Percentiles rank a stretch among this genome's conserved stretches.
These are phyloP conservation scores for Aspergillus transmontanensis DNA, from an alignment of 2,329 filamentous ascomycete genomes.

Conservation along the genomic window DNA sequence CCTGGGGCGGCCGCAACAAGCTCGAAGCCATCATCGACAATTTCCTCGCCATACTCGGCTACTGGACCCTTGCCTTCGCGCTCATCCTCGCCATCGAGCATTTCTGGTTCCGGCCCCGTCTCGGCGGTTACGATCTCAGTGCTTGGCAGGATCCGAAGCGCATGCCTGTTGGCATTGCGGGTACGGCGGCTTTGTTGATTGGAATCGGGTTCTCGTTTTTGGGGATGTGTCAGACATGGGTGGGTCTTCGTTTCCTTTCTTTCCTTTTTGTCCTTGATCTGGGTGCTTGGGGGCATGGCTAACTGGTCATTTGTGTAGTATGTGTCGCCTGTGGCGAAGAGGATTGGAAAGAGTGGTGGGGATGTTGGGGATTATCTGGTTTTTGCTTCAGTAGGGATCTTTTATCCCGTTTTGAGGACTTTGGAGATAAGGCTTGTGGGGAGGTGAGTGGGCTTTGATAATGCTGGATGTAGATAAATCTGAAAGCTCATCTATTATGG, in stretches of 20 bases:
- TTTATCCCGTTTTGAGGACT: slow-evolving; percentile 16
- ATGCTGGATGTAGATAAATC: too few relatives aligned
- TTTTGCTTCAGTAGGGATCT: slow-evolving; percentile 10
- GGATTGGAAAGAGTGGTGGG: slow-evolving; percentile 19
- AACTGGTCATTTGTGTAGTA: slow-evolving; percentile 6
- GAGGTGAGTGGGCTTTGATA: too few relatives aligned
- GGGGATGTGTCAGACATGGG: slow-evolving; percentile 26
- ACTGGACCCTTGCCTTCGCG: slow-evolving; percentile 25
- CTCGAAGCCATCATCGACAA: slow-evolving; percentile 24
- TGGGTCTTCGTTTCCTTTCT: slow-evolving; percentile 1
- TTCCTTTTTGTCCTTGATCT: background rate
- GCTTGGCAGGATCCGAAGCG: slow-evolving; percentile 23
- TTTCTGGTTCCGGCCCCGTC: slow-evolving; percentile 20
- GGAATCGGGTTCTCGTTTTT: slow-evolving; percentile 19
- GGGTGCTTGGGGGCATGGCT: background rate
- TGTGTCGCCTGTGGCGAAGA: slow-evolving; percentile 17
- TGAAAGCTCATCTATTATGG: too few relatives aligned
- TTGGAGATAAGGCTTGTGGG: slow-evolving; percentile 9
- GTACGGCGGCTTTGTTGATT: slow-evolving; percentile 11
- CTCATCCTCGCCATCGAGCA: slow-evolving; percentile 21
- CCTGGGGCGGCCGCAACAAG: slow-evolving; percentile 20
- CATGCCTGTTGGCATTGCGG: slow-evolving; percentile 23
- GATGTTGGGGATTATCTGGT: slow-evolving; percentile 21
- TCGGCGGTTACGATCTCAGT: slow-evolving; percentile 22
- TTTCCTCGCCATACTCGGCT: slow-evolving; percentile 22